Percentiles rank a stretch among this genome's conserved stretches.
phyloP scores from a whole-genome alignment of 2,329 filamentous ascomycete genomes.

The Epichloe elymi region DNA sequence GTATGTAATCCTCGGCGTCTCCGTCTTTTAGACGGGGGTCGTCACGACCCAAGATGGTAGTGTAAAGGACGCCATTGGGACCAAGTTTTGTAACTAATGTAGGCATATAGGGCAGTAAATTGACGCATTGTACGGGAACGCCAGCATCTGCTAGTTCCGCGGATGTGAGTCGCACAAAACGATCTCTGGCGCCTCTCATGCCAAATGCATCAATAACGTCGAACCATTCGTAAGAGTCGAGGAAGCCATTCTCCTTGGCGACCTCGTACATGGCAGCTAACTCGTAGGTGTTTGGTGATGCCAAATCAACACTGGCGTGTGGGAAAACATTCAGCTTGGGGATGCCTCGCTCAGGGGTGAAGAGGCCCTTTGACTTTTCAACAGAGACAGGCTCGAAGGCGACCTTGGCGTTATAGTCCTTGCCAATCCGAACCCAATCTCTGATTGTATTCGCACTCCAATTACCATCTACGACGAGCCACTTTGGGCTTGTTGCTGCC shows the following conservation, averaged over 20 bases:
- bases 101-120: slow-evolving; percentile 79
- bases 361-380: slow-evolving; percentile 61
- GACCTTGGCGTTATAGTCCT: slow-evolving; percentile 41
- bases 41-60: slow-evolving; percentile 51
- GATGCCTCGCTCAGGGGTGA: slow-evolving; percentile 30
- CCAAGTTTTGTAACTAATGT: slow-evolving; percentile 79
- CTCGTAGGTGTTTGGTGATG: slow-evolving; percentile 75
- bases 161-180: slow-evolving; percentile 56
- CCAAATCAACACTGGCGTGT: slow-evolving; percentile 51
- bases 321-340: slow-evolving; percentile 42
- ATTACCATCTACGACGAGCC: slow-evolving; percentile 79
- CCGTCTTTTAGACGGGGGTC: slow-evolving; percentile 54
- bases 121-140: slow-evolving; percentile 69
- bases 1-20: slow-evolving; percentile 53
- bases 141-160: slow-evolving; percentile 60
- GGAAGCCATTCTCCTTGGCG: slow-evolving; percentile 51
- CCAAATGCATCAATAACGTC: slow-evolving; percentile 64
- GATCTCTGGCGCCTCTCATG: slow-evolving; percentile 59
- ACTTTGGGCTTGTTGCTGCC: slow-evolving; percentile 46
- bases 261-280: slow-evolving; percentile 64
- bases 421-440: slow-evolving; percentile 52
- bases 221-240: slow-evolving; percentile 68
- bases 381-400: slow-evolving; percentile 85
- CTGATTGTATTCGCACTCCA: slow-evolving; percentile 57
- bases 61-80: slow-evolving; percentile 58